Conservation (phyloP, 208 protist genomes). For the Trypanosoma vivax region DNA sequence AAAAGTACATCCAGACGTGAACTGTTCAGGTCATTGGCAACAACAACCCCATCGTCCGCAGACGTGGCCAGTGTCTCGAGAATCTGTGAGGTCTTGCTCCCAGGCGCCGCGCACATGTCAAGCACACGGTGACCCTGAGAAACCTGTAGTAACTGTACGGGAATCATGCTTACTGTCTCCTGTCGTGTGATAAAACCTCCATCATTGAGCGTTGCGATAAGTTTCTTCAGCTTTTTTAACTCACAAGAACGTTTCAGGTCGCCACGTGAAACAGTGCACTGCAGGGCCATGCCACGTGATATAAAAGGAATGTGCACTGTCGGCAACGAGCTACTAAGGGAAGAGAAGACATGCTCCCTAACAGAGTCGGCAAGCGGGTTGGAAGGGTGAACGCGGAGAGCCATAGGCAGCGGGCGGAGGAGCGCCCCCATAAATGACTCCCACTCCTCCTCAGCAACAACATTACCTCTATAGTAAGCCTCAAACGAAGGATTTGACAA, state of each 20-base stretch:
- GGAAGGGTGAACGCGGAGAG: conserved; percentile 51
- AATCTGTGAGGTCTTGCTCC: conserved; percentile 87
- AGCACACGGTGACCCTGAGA: conserved; percentile 68
- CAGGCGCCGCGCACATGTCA: conserved; percentile 86
- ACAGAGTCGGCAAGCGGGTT: conserved; percentile 27
- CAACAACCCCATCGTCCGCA: conserved; percentile 56
- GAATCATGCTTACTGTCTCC: conserved; percentile 89
- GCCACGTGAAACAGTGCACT: conserved; percentile 67
- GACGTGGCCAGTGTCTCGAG: conserved; percentile 57
- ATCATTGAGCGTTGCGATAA: conserved; percentile 80
- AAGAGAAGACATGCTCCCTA: conserved; percentile 28
- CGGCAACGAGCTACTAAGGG: conserved; percentile 39
- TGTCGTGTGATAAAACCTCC: conserved; percentile 90
- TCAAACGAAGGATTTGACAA: conserved; percentile 64
- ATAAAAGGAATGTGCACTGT: conserved; percentile 50
- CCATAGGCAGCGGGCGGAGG: conserved; percentile 65
- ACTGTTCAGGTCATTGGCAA: conserved; percentile 87
- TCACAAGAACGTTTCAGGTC: conserved; percentile 70
- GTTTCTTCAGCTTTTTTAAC: conserved; percentile 53
- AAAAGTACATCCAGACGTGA: conserved; percentile 80
- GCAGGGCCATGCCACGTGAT: conserved; percentile 47
- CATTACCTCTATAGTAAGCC: conserved; percentile 55
- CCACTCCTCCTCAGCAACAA: conserved; percentile 58
- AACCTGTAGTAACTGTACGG: conserved; percentile 74
- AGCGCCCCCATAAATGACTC: conserved; percentile 48